These are phyloP conservation scores for Lolium perenne DNA, from an alignment of 176 grass and related monocot genomes.

Conservation along the genomic window DNA sequence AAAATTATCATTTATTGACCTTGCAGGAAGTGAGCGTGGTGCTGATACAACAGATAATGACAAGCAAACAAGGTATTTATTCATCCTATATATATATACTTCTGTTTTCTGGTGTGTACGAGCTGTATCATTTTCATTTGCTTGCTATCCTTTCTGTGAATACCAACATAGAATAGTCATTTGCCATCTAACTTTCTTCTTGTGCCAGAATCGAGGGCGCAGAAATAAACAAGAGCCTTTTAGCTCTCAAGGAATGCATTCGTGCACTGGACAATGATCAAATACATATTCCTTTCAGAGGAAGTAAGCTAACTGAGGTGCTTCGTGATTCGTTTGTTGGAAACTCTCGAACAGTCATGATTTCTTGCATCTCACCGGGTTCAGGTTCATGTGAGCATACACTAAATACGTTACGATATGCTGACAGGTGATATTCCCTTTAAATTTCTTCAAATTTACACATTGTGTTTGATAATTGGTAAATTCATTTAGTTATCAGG, in stretches of 20 bases:
- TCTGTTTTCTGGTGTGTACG: not conserved
- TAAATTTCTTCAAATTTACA: conserved; percentile 2
- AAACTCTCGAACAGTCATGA: conserved; percentile 97
- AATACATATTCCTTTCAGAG: conserved; percentile 98
- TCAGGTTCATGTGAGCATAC: conserved; percentile 98
- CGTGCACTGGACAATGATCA: conserved; percentile 98
- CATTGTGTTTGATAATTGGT: not conserved
- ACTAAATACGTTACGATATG: conserved; percentile 96
- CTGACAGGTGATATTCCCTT: conserved; percentile 71
- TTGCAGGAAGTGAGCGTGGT: conserved; percentile 96
- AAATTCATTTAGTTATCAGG: not conserved
- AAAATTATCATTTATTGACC: conserved; percentile 98
- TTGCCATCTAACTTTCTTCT: not conserved
- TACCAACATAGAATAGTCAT: not conserved
- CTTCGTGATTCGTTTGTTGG: conserved; percentile 98
- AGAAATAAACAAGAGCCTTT: conserved; percentile 97
- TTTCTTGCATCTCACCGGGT: conserved; percentile 96
- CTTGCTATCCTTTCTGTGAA: conserved; percentile 1
- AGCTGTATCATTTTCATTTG: not conserved
- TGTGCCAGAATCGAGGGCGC: conserved; percentile 87
- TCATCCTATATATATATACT: not conserved
- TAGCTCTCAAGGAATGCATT: conserved; percentile 97
- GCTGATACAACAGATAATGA: conserved; percentile 99
- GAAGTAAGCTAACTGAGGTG: conserved; percentile 98
- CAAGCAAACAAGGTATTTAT: conserved; percentile 69